Base-by-base conservation (phyloP, 495 filamentous ascomycete species). In the Hypoxylon lenormandii region DNA sequence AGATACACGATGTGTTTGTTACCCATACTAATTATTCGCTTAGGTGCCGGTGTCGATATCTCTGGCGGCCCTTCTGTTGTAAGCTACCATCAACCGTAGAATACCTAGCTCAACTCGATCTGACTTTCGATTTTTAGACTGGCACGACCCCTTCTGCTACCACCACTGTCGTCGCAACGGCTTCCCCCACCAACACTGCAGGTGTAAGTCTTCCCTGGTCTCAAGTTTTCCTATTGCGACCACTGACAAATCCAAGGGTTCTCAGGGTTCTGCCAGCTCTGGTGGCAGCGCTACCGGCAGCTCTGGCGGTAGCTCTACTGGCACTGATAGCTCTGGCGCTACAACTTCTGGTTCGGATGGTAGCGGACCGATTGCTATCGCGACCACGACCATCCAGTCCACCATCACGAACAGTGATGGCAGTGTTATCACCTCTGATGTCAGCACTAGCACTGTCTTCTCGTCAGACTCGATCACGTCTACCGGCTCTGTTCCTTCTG, bases 321-420 rank as follows among this genome's bases (percentile, higher is more conserved):
- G 52, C 30, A 33, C 30, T 8, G 30, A 11, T 11, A 11, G 4
- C 6, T 8, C 30, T 33, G 30, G 30, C 6, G 6, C 23, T 5
- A 26, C 23, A 26, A 5, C 23, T 26, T 26, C 23, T 3, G 64
- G 53, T 13, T 45, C 16, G 48, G 63, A 11, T 49, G 33, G 42
- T 15, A 45, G 16, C 16, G 51, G 52, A 49, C 40, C 46, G 3
- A 15, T 63, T 18, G 67, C 72, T 16, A 68, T 77, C 45, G 60
- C 72, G 23, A 80, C 78, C 1, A 61, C 72, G 13, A 69, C 64
- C 21, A 64, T 73, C 6, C 50, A 74, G 18, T 66, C 69, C 33
- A 77, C 72, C 72, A 60, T 77, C 66, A 76, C 69, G 50, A 68
- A 59, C 26, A 80, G 76, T 12, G 66, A 73, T 22, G 42, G 42